phyloP scores from a whole-genome alignment of 495 filamentous ascomycete species.

The Penicillium tannophilum region DNA sequence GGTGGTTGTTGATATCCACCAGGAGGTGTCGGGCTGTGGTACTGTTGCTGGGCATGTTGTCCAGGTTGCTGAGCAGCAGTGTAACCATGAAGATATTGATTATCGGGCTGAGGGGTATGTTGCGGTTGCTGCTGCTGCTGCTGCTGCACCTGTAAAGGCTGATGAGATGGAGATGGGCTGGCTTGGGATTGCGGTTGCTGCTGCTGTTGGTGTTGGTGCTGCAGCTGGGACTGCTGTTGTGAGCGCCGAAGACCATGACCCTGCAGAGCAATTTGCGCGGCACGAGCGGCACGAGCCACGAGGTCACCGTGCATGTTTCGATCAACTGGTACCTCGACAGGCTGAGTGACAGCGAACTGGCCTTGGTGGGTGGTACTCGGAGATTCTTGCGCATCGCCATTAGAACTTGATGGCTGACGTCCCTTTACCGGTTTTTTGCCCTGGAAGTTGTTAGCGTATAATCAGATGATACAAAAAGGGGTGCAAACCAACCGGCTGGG shows the following conservation, averaged over 20 bases:
- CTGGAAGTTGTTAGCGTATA: conserved; percentile 33
- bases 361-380: conserved; percentile 45
- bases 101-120: conserved; percentile 27
- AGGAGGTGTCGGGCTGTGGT: conserved; percentile 43
- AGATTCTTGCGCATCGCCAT: conserved; percentile 42
- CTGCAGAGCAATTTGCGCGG: conserved; percentile 57
- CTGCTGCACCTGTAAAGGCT: conserved; percentile 24
- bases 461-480: neutral
- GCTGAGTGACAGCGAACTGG: conserved; percentile 48
- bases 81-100: conserved; percentile 35
- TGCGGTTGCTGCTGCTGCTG: conserved; percentile 26
- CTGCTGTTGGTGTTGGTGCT: conserved; percentile 34
- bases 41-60: conserved; percentile 30
- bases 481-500: conserved; percentile 43
- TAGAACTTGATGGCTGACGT: conserved; percentile 45
- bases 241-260: conserved; percentile 47
- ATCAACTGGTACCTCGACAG: conserved; percentile 45
- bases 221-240: conserved; percentile 44
- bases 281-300: conserved; percentile 54
- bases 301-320: conserved; percentile 54
- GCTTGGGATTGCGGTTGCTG: conserved; percentile 17
- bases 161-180: conserved; percentile 14
- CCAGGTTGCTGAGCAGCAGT: conserved; percentile 29
- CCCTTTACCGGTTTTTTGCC: conserved; percentile 46
- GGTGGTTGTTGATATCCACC: conserved; percentile 40